phyloP scores from a whole-genome alignment of 2,329 filamentous ascomycete species.

The Immersiporthe knoxdaviesiana region DNA sequence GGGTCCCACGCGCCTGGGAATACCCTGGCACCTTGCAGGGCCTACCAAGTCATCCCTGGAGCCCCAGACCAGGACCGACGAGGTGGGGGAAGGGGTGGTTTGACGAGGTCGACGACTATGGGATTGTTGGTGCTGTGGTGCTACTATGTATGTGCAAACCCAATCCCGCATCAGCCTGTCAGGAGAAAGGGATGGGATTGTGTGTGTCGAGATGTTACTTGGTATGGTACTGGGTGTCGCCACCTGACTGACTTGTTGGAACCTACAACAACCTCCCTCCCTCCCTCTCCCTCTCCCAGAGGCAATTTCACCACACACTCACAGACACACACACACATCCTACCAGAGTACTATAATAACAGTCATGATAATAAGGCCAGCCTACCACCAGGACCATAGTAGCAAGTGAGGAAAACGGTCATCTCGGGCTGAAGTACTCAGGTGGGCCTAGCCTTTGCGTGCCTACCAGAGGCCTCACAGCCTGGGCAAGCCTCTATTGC shows the following conservation, averaged over 20 bases:
- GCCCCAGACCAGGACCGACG: neutral
- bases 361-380: neutral
- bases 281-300: too few species aligned
- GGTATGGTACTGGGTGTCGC: too few species aligned
- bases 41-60: neutral
- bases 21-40: neutral
- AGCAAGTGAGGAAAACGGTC: neutral
- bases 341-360: too few species aligned
- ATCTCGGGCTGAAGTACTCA: constrained; percentile 1
- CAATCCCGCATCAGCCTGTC: neutral
- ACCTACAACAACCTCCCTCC: too few species aligned
- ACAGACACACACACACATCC: too few species aligned
- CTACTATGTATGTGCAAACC: too few species aligned
- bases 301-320: too few species aligned
- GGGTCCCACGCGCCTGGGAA: neutral
- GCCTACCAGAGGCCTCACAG: neutral
- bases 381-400: too few species aligned
- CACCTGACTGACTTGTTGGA: too few species aligned
- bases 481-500: neutral
- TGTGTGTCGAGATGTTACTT: too few species aligned
- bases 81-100: neutral
- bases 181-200: too few species aligned
- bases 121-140: neutral
- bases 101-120: too few species aligned
- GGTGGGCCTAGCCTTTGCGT: constrained; percentile 3